Base-by-base conservation (phyloP, 1,139 yeast genomes). In the Geotrichum restrictum region DNA sequence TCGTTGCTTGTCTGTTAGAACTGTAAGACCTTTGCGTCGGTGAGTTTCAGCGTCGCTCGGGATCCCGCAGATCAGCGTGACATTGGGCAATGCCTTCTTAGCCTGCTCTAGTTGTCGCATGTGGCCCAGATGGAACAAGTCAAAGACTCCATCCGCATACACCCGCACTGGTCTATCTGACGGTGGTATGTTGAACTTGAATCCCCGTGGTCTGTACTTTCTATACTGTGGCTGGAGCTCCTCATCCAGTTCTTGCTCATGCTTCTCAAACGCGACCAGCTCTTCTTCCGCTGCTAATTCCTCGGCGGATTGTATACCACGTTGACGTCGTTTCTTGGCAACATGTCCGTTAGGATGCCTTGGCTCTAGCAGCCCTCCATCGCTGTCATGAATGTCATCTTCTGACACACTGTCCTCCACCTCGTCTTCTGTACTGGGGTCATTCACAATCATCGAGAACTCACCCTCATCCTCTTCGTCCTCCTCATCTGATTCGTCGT, bases 81-180 rank as follows among this genome's bases (percentile, higher is more conserved):
- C 95, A 27, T 56, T 55, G 14, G 58, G 54, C 18, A 56, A 45
- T 2, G 56, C 43, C 43, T 52, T 54, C 41, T 56, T 54, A 21
- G 57, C 56, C 48, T 49, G 56, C 36, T 56, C 58, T 38, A 56
- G 44, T 40, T 56, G 55, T 33, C 57, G 38, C 48, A 56, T 93
- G 68, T 93, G 98, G 22, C 98, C 98, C 65, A 93, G 71, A 70
- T 93, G 98, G 72, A 93, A 93, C 60, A 93, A 75, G 71, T 93
- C 98, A 74, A 93, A 93, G 21, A 93, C 97, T 47, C 98, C 98
- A 69, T 93, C 98, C 4, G 98, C 98, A 66, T 93, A 93, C 22
- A 93, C 80, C 57, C 98, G 78, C 37, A 93, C 82, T 0, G 96
- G 93, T 56, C 97, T 77, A 66, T 85, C 95, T 13, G 70, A 74